Conservation (phyloP, 176 grass and related monocot genomes). For the Bonia amplexicaulis region DNA sequence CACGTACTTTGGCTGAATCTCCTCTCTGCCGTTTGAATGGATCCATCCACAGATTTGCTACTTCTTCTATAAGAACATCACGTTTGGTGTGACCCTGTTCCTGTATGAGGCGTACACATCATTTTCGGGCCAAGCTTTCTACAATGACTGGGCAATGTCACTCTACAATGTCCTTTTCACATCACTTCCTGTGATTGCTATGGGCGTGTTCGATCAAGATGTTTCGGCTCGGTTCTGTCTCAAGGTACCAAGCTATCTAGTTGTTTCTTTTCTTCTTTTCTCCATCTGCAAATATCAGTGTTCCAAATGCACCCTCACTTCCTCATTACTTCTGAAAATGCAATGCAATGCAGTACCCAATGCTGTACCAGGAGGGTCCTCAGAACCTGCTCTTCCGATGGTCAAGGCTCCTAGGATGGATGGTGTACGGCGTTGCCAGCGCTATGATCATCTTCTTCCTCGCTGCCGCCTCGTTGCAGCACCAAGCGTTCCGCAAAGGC, state of each 20-base stretch:
- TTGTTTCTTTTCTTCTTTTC: neutral
- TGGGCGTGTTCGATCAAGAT: slow-evolving; percentile 88
- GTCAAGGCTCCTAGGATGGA: slow-evolving; percentile 71
- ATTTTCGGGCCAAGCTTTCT: slow-evolving; percentile 58
- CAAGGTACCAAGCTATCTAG: slow-evolving; percentile 38
- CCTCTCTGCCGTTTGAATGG: neutral
- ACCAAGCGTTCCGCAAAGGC: slow-evolving; percentile 46
- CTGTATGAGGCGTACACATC: slow-evolving; percentile 63
- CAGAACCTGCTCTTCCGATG: slow-evolving; percentile 80
- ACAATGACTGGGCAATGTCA: slow-evolving; percentile 75
- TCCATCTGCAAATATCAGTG: neutral
- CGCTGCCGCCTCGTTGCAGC: slow-evolving; percentile 11
- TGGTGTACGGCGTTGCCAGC: slow-evolving; percentile 50
- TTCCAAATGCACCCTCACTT: neutral
- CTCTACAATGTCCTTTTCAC: slow-evolving; percentile 76
- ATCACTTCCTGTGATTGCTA: slow-evolving; percentile 72
- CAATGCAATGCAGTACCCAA: slow-evolving; percentile 55
- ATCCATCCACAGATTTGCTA: slow-evolving; percentile 67
- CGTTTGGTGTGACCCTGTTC: slow-evolving; percentile 83
- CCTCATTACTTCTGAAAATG: neutral
- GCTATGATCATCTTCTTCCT: slow-evolving; percentile 74
- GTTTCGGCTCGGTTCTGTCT: slow-evolving; percentile 77
- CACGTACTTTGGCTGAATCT: neutral
- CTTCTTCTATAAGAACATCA: slow-evolving; percentile 97
- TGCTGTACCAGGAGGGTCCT: slow-evolving; percentile 90